Percentiles rank a stretch among this genome's conserved stretches.
Evolutionary conservation across 192 early-diverging fungal genomes (phyloP).

Genomic region (Piromyces finnis): DNA sequence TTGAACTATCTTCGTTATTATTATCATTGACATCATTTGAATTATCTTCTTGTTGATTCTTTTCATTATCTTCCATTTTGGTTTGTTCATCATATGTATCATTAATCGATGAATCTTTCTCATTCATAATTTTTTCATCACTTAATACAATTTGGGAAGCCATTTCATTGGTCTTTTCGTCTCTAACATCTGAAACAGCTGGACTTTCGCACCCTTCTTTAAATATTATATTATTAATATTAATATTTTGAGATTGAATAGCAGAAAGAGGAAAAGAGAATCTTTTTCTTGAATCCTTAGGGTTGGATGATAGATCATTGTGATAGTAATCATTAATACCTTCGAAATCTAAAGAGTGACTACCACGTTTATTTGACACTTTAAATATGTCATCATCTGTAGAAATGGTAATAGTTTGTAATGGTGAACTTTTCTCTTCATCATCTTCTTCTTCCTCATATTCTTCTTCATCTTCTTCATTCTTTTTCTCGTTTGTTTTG

Average conservation of each 20-base stretch:
- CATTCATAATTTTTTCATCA: too few relatives aligned
- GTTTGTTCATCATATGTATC: too few relatives aligned
- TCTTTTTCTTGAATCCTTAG: neutral
- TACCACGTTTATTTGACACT: neutral
- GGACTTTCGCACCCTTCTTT: neutral
- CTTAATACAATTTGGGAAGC: too few relatives aligned
- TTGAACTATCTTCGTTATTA: neutral
- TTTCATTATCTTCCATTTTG: too few relatives aligned
- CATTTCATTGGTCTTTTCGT: too few relatives aligned
- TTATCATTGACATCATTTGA: neutral
- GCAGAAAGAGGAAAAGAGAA: neutral
- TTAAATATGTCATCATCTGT: neutral
- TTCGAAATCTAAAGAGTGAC: neutral
- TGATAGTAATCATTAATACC: neutral
- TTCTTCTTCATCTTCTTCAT: neutral
- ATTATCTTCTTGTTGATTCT: neutral
- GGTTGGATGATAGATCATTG: neutral
- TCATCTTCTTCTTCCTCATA: neutral
- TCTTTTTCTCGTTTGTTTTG: neutral
- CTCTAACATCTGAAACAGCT: neutral
- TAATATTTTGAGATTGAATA: neutral
- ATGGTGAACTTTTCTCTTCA: neutral
- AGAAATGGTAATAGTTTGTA: too few relatives aligned
- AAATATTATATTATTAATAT: neutral
- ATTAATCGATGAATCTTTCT: too few relatives aligned